These are phyloP conservation scores for Pontederia paniculata DNA, from an alignment of 176 grass and related monocot genomes.

Conservation along the genomic window DNA sequence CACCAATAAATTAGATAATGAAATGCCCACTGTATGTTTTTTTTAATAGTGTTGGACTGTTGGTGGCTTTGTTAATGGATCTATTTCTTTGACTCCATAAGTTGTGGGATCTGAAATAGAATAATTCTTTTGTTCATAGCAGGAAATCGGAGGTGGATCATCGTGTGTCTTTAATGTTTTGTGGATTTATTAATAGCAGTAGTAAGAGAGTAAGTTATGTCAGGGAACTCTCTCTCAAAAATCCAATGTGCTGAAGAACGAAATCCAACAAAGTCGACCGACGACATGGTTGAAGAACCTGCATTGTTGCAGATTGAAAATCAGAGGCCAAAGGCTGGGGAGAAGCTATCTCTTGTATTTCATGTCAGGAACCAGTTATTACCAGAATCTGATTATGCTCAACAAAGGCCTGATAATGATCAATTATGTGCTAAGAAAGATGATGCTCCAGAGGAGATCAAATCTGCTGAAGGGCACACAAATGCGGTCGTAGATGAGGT, in stretches of 20 bases:
- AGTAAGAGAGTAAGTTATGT: slow-evolving; percentile 11
- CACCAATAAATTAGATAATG: too few relatives aligned
- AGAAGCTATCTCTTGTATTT: slow-evolving; percentile 31
- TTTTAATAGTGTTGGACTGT: too few relatives aligned
- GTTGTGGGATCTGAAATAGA: too few relatives aligned
- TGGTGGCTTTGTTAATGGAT: too few relatives aligned
- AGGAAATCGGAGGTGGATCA: too few relatives aligned
- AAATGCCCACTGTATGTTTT: too few relatives aligned
- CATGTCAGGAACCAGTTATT: slow-evolving; percentile 30
- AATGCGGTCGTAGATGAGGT: slow-evolving; percentile 23
- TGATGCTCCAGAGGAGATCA: slow-evolving; percentile 20
- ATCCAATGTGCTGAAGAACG: slow-evolving; percentile 15
- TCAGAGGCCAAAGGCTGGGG: slow-evolving; percentile 34
- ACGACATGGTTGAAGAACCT: slow-evolving; percentile 60
- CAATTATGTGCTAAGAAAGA: slow-evolving; percentile 14
- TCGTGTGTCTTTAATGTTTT: slow-evolving; percentile 2
- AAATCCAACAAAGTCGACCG: slow-evolving; percentile 16
- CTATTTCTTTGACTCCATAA: too few relatives aligned
- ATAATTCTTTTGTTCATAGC: too few relatives aligned
- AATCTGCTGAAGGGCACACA: slow-evolving; percentile 16
- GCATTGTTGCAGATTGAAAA: slow-evolving; percentile 48
- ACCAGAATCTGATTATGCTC: slow-evolving; percentile 31
- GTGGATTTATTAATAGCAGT: slow-evolving; percentile 28
- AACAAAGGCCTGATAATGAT: slow-evolving; percentile 24
- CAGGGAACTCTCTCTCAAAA: slow-evolving; percentile 19